Evolutionary conservation across 805 yeast species (phyloP), one percentile per base, ranked within the genome.

Genomic region (Saccharomycopsis sp.): DNA sequence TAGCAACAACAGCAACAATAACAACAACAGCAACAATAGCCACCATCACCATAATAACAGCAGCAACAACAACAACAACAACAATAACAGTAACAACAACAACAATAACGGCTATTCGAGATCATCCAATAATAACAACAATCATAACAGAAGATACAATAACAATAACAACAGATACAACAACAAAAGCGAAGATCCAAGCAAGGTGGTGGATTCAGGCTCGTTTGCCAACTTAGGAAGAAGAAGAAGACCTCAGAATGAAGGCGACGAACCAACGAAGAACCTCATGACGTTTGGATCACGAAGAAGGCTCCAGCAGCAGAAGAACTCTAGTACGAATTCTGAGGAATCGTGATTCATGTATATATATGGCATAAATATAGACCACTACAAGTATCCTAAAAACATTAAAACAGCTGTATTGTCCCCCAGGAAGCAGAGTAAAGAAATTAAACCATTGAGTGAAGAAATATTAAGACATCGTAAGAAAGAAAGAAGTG

Each of bases 271-370:
- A 12, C 38, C 38, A 29, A 29, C 9, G 9, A 29, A 12, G n/a
- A 56, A 47, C 25, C 47, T 59, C 19, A 59, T 59, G 59, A 51
- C 62, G n/a, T 24, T 59, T 20, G 57, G 62, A 2, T 42, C 52
- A n/a, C 42, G 59, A 52, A 54, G 62, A 53, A 53, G 62, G 49
- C 24, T 59, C 38, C 62, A 58, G 47, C 49, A 44, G 22, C 19
- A 44, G 49, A 44, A 44, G 49, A 44, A 44, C 22, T 44, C 49
- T 44, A 44, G 49, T 44, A 3, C 5, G 5, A 29, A 5, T 5
- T 7, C 38, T 12, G 38, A 29, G 38, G 38, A 29, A 12, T 29
- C 38, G 38, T 29, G 12, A 12, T n/a, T n/a, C n/a, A n/a, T n/a
- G n/a, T n/a, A n/a, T n/a, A n/a, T n/a, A n/a, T n/a, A 29, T 29